Base-by-base conservation (phyloP, 805 yeast species). In the Candida odintsovae region DNA sequence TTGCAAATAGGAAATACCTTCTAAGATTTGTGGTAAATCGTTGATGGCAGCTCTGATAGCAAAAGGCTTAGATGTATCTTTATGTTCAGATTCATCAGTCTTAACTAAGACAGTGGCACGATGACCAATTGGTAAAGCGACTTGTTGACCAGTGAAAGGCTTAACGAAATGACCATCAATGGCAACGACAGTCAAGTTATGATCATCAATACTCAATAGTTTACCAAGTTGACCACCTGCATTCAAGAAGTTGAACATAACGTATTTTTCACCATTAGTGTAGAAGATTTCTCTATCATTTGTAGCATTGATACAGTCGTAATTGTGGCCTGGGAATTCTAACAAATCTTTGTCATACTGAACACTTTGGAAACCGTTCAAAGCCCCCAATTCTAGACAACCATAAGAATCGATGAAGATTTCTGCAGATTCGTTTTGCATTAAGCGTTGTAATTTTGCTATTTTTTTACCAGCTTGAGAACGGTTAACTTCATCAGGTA, bases 61-160 rank as follows among this genome's bases (percentile, higher is more conserved):
- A 61, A 52, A 80, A 9, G 28, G 28, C 11, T 25, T 25, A 9
- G 28, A 25, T 9, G 45, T 46, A 66, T 52, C 76, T 72, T 19
- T 49, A 50, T 25, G 58, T 52, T 72, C 66, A 9, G 78, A 70
- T 65, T 39, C 66, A 60, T 55, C 63, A 50, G 88, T 73, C 28
- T 68, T 73, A 20, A 87, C 56, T 42, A 86, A 62, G 1, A 85
- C 80, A 12, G 87, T 76, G 59, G 80, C 79, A 54, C 96, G 70
- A 66, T 89, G 96, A 3, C 92, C 96, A 6, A 83, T 89, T 0
- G 90, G 78, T 25, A 80, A 47, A 48, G 71, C 68, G n/a, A 80
- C 47, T 35, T 78, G 68, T 16, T 70, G 73, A 2, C 76, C 72
- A 35, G 65, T 68, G 48, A 63, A 64, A n/a, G 80, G 80, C 46